Evolutionary conservation across 108 stramenopile genomes (phyloP).

Genomic region (Mediolabrus comicus): DNA sequence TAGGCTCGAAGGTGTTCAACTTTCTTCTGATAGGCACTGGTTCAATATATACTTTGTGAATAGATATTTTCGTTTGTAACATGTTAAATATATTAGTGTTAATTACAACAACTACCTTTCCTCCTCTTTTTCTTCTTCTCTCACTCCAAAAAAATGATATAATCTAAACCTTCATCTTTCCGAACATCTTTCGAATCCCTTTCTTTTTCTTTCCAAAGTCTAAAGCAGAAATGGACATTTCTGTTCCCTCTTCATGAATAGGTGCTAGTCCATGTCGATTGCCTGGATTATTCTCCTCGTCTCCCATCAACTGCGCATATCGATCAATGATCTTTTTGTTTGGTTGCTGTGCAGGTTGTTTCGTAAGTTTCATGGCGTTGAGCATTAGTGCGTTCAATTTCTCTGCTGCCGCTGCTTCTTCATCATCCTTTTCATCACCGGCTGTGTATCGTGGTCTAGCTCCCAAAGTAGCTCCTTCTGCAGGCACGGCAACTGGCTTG

Average conservation of each 20-base stretch:
- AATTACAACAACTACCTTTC: background rate
- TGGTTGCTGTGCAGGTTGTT: background rate
- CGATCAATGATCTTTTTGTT: slow-evolving; percentile 5
- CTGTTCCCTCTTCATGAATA: slow-evolving; percentile 15
- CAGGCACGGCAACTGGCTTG: background rate
- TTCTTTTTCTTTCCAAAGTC: slow-evolving; percentile 26
- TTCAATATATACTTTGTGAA: background rate
- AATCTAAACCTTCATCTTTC: background rate
- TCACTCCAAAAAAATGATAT: background rate
- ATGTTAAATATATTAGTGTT: background rate
- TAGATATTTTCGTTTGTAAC: background rate
- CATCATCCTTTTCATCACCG: background rate
- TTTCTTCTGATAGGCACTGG: background rate
- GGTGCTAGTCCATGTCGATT: slow-evolving; percentile 17
- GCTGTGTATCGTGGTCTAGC: background rate
- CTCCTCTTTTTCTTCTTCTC: background rate
- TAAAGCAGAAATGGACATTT: too few species aligned
- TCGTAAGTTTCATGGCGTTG: background rate
- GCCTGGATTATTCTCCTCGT: slow-evolving; percentile 10
- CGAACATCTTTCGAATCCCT: slow-evolving; percentile 23
- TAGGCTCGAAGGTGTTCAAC: background rate
- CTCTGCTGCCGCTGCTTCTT: background rate
- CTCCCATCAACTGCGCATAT: slow-evolving; percentile 14
- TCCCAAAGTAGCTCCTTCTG: background rate
- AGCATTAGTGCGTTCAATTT: background rate